Evolutionary conservation across 257 asterid species (phyloP), one percentile per base, ranked within the genome.

Genomic region (Capsicum baccatum): DNA sequence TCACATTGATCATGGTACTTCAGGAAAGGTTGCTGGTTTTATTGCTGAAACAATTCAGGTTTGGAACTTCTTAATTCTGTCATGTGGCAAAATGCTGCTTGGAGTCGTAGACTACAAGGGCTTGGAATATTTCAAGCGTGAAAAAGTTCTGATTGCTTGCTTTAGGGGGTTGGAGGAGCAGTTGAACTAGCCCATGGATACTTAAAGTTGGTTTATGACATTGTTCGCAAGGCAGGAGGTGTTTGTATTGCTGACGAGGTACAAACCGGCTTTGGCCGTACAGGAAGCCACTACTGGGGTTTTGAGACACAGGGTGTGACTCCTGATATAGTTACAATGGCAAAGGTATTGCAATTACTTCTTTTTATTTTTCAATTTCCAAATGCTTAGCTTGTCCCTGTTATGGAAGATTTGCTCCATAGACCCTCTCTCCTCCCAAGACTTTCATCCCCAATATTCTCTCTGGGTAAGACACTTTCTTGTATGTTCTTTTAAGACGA

Each of bases 41-140:
- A 94, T 96, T 82, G 97, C 99, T 48, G 99, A 96, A 89, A 96
- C 99, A 68, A 92, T 96, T 88, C 99, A 96, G 98, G 99, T 94
- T 50, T 59, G 84, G 86, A 39, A 56, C 14, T 67, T 8, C 12
- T 79, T 79, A 19, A 19, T 57, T 83, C 13, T 84, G n/a, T 55
- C 12, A 62, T 47, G 62, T 66, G 68, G 66, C 1, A 73, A 10
- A n/a, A 19, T 73, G 57, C 69, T 64, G 57, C 57, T 54, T 19
- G 19, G 19, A 42, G 8, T 16, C 12, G 5, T 14, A 54, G 26
- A 54, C 64, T 9, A 54, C 5, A 62, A 55, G 52, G 57, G 26
- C 64, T 56, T 9, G 56, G 17, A 66, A 26, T 79, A 80, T 67
- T 15, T 79, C 69, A 86, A 50, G 37, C 5, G 58, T 66, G 62